Evolutionary conservation across 2,329 filamentous ascomycete genomes (phyloP).

Genomic region (Apiospora phragmitis): DNA sequence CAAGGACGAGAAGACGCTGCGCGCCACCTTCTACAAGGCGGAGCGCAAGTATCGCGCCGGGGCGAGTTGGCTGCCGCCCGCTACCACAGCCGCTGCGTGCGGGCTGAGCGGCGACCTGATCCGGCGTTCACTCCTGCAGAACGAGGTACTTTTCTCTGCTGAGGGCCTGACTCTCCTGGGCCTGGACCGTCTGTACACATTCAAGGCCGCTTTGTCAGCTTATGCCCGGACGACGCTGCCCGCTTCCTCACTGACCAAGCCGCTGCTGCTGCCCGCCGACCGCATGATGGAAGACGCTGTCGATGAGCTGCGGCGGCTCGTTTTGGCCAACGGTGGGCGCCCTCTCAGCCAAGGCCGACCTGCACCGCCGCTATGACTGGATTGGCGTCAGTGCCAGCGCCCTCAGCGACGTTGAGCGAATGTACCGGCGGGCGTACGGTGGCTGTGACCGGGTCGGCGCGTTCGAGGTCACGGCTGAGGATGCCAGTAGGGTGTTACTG

Average conservation of each 20-base stretch:
- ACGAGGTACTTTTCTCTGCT: constrained; percentile 61
- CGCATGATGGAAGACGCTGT: constrained; percentile 59
- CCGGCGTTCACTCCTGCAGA: constrained; percentile 57
- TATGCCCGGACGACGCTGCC: constrained; percentile 46
- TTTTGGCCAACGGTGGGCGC: constrained; percentile 52
- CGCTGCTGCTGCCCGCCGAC: constrained; percentile 22
- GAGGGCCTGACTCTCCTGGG: constrained; percentile 60
- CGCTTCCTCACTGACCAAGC: constrained; percentile 27
- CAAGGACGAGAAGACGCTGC: constrained; percentile 49
- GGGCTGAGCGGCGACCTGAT: constrained; percentile 54
- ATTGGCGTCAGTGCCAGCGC: constrained; percentile 52
- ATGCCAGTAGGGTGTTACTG: constrained; percentile 19
- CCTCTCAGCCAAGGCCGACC: constrained; percentile 50
- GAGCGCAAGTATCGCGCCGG: constrained; percentile 46
- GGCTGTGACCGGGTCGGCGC: constrained; percentile 46
- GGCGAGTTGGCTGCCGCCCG: constrained; percentile 37
- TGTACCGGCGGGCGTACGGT: constrained; percentile 59
- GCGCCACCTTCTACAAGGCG: constrained; percentile 51
- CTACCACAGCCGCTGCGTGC: constrained; percentile 42
- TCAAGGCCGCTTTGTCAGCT: constrained; percentile 60
- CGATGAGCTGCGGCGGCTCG: constrained; percentile 61
- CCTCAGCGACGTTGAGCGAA: constrained; percentile 53
- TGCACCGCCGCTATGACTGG: constrained; percentile 59
- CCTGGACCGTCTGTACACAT: constrained; percentile 63
- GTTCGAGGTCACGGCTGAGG: constrained; percentile 39